Evolutionary conservation across 495 filamentous ascomycete genomes (phyloP).

Genomic region (Podospora pseudopauciseta): DNA sequence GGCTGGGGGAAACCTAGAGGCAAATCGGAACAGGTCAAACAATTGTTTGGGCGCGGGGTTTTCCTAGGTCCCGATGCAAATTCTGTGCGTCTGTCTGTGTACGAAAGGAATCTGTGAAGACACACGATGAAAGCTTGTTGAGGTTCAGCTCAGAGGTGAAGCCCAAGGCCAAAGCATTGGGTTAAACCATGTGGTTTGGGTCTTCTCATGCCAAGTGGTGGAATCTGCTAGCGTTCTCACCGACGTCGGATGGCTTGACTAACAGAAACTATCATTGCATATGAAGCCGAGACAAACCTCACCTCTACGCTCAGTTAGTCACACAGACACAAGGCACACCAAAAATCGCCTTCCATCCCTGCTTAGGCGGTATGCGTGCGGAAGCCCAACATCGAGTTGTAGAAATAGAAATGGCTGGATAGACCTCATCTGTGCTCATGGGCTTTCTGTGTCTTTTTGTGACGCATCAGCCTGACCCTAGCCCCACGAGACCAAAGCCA

Average conservation of each 20-base stretch:
- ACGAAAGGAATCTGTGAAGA: background rate
- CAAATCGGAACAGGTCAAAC: background rate
- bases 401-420: background rate
- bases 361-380: background rate
- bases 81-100: background rate
- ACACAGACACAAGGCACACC: background rate
- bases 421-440: background rate
- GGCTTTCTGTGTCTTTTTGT: background rate
- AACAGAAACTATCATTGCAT: background rate
- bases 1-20: background rate
- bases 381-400: background rate
- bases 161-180: background rate
- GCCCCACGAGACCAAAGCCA: too few relatives aligned
- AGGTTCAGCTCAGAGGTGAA: background rate
- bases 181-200: background rate
- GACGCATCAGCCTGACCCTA: background rate
- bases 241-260: background rate
- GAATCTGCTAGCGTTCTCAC: background rate
- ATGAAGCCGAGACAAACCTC: background rate
- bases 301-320: background rate
- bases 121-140: background rate
- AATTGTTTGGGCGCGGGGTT: background rate
- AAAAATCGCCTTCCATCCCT: background rate
- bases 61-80: background rate
- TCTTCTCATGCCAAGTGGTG: background rate